Base-by-base conservation (phyloP, 345 rosid species). In the Euphorbia pulcherrima region DNA sequence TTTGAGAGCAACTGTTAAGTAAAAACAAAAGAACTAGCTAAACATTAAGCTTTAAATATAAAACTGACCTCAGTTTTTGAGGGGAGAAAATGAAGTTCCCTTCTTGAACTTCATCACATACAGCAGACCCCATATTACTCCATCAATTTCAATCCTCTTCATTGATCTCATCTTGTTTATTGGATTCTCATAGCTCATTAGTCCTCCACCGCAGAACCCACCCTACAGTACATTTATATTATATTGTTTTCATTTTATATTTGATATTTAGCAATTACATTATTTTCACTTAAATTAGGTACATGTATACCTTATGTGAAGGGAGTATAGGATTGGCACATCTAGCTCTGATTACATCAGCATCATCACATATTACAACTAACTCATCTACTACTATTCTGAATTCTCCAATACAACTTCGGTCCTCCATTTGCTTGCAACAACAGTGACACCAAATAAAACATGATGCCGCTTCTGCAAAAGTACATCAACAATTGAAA, bases 241-340 rank as follows among this genome's bases (percentile, higher is more conserved):
- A 9, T 44, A 10, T 8, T 44, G 0, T 44, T 44, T 8, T 29
- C 16, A n/a, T n/a, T n/a, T n/a, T n/a, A n/a, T n/a, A n/a, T n/a
- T n/a, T n/a, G n/a, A n/a, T n/a, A n/a, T n/a, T n/a, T n/a, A n/a
- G n/a, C n/a, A n/a, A n/a, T n/a, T 10, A 30, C 18, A 21, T 33
- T 2, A 14, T 16, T 71, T 18, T n/a, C 21, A 6, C 4, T 53
- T 53, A 21, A 53, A 53, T 53, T 53, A 52, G 23, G 6, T 9
- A 7, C 21, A 10, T 24, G 26, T 1, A 2, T 73, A 84, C 88
- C 86, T 26, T 83, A 48, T 63, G 88, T 86, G 68, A 85, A 85
- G 27, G 90, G 83, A 10, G 87, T 77, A 41, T 57, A 83, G 47
- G 86, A 87, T 74, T 87, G 44, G 86, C 84, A 72, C 96, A 89